Evolutionary conservation across 148 eudicot species (phyloP).

Genomic region (Rhododendron williamsianum): DNA sequence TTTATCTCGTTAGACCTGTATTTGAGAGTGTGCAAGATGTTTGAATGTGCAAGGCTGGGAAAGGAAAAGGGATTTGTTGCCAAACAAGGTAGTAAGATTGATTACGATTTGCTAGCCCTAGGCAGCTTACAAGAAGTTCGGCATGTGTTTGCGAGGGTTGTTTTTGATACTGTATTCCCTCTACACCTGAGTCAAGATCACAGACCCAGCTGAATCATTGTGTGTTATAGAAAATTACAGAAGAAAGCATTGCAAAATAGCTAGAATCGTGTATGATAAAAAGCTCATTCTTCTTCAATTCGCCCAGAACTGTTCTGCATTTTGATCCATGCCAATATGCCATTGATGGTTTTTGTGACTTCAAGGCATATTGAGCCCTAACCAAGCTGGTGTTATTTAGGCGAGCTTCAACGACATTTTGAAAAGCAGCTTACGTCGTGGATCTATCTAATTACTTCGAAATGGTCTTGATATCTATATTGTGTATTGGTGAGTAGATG

Average conservation of each 20-base stretch:
- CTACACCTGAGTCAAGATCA: slow-evolving; percentile 8
- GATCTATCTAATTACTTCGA: not conserved
- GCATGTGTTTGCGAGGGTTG: slow-evolving; percentile 73
- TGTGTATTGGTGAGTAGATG: too few species aligned
- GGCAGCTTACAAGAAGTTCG: slow-evolving; percentile 64
- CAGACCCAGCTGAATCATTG: not conserved
- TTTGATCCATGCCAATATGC: not conserved
- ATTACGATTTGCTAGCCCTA: slow-evolving; percentile 50
- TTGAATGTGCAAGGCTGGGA: slow-evolving; percentile 53
- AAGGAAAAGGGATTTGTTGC: slow-evolving; percentile 42
- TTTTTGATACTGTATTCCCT: slow-evolving; percentile 76
- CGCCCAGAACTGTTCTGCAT: not conserved
- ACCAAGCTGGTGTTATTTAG: not conserved
- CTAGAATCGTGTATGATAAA: not conserved
- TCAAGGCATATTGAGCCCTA: not conserved
- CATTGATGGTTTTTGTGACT: not conserved
- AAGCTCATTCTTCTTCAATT: not conserved
- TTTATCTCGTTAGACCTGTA: slow-evolving; percentile 54
- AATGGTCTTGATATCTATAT: not conserved
- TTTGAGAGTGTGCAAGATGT: slow-evolving; percentile 42
- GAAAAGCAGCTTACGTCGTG: not conserved
- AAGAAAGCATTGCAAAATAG: not conserved
- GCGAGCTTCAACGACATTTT: not conserved
- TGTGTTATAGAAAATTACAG: not conserved
- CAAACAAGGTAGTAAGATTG: slow-evolving; percentile 58